Evolutionary conservation across 2,329 filamentous ascomycete genomes (phyloP).

Genomic region (Epichloe aotearoae): DNA sequence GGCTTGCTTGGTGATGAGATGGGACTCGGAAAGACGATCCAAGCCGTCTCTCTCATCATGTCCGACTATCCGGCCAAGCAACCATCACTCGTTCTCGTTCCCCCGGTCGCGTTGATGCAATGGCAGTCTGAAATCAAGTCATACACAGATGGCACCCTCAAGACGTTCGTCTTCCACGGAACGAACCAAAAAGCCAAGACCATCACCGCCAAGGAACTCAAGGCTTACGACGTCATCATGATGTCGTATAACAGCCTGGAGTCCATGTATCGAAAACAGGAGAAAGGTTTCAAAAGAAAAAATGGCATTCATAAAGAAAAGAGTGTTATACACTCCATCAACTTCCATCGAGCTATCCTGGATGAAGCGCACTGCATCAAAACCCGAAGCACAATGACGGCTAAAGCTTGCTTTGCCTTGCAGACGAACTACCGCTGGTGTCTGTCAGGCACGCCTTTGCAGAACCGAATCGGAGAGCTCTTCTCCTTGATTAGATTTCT

Average conservation of each 20-base stretch:
- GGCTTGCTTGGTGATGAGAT: constrained; percentile 94
- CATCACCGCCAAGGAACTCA: constrained; percentile 60
- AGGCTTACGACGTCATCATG: constrained; percentile 84
- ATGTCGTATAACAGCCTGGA: constrained; percentile 92
- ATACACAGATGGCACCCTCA: constrained; percentile 78
- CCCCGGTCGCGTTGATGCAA: constrained; percentile 93
- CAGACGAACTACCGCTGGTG: constrained; percentile 90
- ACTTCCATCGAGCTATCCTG: constrained; percentile 83
- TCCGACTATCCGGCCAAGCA: constrained; percentile 79
- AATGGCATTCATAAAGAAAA: constrained; percentile 68
- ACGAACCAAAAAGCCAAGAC: constrained; percentile 74
- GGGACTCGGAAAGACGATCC: constrained; percentile 97
- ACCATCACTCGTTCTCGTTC: constrained; percentile 78
- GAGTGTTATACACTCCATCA: constrained; percentile 68
- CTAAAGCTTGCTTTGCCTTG: constrained; percentile 87
- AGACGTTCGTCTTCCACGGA: constrained; percentile 82
- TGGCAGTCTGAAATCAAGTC: constrained; percentile 74
- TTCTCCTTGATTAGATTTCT: constrained; percentile 91
- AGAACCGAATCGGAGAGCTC: constrained; percentile 95
- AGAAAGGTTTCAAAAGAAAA: constrained; percentile 75
- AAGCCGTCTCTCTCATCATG: constrained; percentile 96
- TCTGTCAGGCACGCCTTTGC: constrained; percentile 83
- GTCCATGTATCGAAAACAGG: constrained; percentile 83
- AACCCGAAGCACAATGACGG: constrained; percentile 76
- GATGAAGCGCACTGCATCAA: constrained; percentile 97